Percentiles rank a stretch among this genome's conserved stretches.
Conservation (phyloP, 176 grass and related monocot species). For the Lolium perenne region DNA sequence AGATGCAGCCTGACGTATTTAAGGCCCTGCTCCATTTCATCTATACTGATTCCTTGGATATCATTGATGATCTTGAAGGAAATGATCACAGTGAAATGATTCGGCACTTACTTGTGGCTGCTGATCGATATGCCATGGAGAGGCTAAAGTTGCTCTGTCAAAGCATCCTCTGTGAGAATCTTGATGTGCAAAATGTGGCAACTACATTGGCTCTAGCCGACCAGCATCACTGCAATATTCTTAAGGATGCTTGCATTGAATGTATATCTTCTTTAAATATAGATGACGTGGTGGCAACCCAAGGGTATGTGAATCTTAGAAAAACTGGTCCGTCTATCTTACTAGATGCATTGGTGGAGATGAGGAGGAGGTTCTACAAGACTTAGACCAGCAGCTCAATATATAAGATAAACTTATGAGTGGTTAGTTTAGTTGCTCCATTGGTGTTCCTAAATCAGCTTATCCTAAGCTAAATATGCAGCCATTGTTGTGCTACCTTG, state of each 20-base stretch:
- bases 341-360: neutral
- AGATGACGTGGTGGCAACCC: neutral
- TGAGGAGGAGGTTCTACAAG: neutral
- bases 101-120: neutral
- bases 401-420: neutral
- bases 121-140: neutral
- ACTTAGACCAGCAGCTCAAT: neutral
- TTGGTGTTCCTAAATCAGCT: neutral
- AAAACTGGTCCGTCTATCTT: neutral
- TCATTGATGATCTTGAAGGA: neutral
- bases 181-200: constrained; percentile 2
- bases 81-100: neutral
- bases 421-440: neutral
- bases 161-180: neutral
- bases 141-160: neutral
- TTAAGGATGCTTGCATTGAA: neutral
- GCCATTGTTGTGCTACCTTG: neutral
- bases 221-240: neutral
- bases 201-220: neutral
- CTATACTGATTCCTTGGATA: neutral
- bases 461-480: neutral
- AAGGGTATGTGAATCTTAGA: neutral
- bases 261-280: neutral
- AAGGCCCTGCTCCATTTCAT: neutral
- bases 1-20: neutral